phyloP scores from a whole-genome alignment of 2,329 filamentous ascomycete species.

The Xylariaceae sp. region DNA sequence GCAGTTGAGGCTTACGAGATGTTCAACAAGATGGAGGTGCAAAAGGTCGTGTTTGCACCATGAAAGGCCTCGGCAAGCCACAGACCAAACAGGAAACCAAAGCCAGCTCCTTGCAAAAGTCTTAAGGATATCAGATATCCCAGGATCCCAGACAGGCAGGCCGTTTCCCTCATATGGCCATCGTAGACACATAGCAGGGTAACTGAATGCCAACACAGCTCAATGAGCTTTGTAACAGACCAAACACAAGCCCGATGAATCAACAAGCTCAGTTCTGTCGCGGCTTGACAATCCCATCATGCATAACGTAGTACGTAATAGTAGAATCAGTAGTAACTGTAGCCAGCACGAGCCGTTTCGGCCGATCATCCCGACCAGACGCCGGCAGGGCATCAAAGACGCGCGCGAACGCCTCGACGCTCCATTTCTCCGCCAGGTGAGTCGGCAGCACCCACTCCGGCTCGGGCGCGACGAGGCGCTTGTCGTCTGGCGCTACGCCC shows the following conservation, averaged over 20 bases:
- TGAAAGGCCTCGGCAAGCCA: constrained; percentile 31
- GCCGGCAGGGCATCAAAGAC: constrained; percentile 63
- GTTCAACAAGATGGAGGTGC: constrained; percentile 68
- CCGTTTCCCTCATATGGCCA: too few relatives aligned
- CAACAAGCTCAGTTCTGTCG: constrained; percentile 76
- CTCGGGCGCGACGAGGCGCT: constrained; percentile 50
- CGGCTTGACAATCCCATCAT: constrained; percentile 83
- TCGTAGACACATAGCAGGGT: too few relatives aligned
- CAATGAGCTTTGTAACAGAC: too few relatives aligned
- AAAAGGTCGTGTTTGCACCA: constrained; percentile 67
- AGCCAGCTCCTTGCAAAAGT: too few relatives aligned
- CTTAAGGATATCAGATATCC: too few relatives aligned
- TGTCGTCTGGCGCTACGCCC: constrained; percentile 46
- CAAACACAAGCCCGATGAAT: too few relatives aligned
- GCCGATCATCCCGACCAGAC: constrained; percentile 42
- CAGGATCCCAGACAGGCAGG: too few relatives aligned
- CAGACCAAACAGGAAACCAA: too few relatives aligned
- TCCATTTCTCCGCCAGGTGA: constrained; percentile 70
- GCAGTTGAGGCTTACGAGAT: constrained; percentile 66
- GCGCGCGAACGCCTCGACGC: constrained; percentile 58
- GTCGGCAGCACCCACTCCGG: constrained; percentile 75
- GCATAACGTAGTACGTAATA: constrained; percentile 78
- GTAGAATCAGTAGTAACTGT: constrained; percentile 78
- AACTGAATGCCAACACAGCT: too few relatives aligned
- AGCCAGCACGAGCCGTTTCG: constrained; percentile 69